phyloP scores from a whole-genome alignment of 2,329 filamentous ascomycete species.

The Aspergillus costaricaensis region DNA sequence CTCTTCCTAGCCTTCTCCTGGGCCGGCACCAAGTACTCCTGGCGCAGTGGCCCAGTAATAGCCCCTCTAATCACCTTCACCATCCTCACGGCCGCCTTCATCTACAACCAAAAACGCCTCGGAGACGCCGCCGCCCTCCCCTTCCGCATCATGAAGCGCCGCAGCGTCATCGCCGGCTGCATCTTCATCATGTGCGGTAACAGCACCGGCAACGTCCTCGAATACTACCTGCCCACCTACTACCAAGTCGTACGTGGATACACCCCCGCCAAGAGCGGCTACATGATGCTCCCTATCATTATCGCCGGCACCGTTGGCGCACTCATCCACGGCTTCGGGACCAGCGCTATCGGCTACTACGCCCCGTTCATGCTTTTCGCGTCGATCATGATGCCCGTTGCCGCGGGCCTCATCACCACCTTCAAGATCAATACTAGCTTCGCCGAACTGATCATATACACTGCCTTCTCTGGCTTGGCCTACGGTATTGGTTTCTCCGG shows the following conservation, averaged over 20 bases:
- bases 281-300: conserved; percentile 32
- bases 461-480: conserved; percentile 31
- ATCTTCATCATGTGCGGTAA: conserved; percentile 27
- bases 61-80: conserved; percentile 34
- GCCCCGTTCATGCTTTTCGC: conserved; percentile 39
- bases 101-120: conserved; percentile 31
- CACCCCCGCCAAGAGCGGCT: conserved; percentile 26
- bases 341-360: conserved; percentile 35
- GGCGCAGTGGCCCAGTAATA: conserved; percentile 36
- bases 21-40: conserved; percentile 40
- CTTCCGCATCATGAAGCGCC: conserved; percentile 32
- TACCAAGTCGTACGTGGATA: conserved; percentile 33
- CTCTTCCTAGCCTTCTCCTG: conserved; percentile 36
- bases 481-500: conserved; percentile 36
- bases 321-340: conserved; percentile 25
- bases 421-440: conserved; percentile 24
- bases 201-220: conserved; percentile 26
- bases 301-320: conserved; percentile 25
- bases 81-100: conserved; percentile 35
- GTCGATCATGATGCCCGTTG: conserved; percentile 35
- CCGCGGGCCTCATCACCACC: conserved; percentile 38
- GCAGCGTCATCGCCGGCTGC: conserved; percentile 30
- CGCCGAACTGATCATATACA: conserved; percentile 30
- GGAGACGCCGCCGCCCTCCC: conserved; percentile 38
- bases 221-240: conserved; percentile 38